Evolutionary conservation across 441 rosid species (phyloP).

Genomic region (Melastoma candidum): DNA sequence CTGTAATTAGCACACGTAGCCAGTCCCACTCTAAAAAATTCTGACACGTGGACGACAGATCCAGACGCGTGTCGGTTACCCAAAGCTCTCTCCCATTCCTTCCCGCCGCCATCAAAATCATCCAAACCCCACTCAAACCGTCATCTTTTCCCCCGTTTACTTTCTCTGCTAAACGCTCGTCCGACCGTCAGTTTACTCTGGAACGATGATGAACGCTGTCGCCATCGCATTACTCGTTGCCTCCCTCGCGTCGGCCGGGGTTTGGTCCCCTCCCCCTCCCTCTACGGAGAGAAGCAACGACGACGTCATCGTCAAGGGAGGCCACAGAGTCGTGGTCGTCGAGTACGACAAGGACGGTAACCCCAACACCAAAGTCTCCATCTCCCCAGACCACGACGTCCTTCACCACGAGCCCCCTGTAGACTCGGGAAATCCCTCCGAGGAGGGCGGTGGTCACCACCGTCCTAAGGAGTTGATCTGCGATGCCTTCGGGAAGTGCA

Average conservation of each 20-base stretch:
- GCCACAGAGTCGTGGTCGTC: conserved; percentile 17
- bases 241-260: conserved; percentile 45
- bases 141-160: too few species aligned
- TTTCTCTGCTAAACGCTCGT: too few species aligned
- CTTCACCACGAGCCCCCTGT: neutral
- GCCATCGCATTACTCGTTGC: conserved; percentile 36
- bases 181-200: neutral
- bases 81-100: too few species aligned
- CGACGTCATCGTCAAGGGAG: conserved; percentile 16
- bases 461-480: conserved; percentile 36
- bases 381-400: conserved; percentile 12
- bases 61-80: too few species aligned
- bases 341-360: conserved; percentile 20
- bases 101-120: too few species aligned
- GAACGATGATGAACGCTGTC: conserved; percentile 39
- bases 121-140: too few species aligned
- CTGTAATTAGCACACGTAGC: too few species aligned
- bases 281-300: conserved; percentile 9
- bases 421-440: neutral
- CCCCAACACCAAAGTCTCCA: conserved; percentile 19
- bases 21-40: too few species aligned
- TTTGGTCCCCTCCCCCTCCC: conserved; percentile 43
- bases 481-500: conserved; percentile 57
- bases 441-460: neutral
- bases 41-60: too few species aligned